Evolutionary conservation across 169 alveolate genomes (phyloP).

Genomic region (Cardiosporidium cionae): DNA sequence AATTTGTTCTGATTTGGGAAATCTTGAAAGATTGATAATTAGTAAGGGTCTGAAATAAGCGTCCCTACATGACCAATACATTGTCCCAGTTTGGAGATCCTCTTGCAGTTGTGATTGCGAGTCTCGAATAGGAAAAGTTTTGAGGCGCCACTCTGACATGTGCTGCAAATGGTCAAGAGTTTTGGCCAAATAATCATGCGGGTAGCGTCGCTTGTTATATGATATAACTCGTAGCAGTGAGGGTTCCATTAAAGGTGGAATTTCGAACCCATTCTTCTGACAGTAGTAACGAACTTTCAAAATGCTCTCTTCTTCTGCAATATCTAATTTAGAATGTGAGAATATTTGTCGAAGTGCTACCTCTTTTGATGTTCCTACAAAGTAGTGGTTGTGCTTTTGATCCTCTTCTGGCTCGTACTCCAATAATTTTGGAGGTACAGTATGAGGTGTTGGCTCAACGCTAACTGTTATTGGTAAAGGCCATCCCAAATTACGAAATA

Average conservation of each 20-base stretch:
- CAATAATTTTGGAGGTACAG: not conserved
- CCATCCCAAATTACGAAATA: not conserved
- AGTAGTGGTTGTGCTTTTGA: not conserved
- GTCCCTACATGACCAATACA: constrained; percentile 50
- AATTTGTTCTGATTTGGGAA: not conserved
- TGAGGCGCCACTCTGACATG: constrained; percentile 39
- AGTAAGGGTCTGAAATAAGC: constrained; percentile 31
- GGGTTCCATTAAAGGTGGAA: not conserved
- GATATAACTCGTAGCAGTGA: not conserved
- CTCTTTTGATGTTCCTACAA: not conserved
- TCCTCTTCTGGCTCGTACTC: not conserved
- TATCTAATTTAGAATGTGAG: not conserved
- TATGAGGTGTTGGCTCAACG: not conserved
- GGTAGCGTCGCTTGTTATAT: not conserved
- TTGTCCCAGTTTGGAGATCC: constrained; percentile 38
- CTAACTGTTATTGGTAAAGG: not conserved
- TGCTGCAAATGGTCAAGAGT: constrained; percentile 25
- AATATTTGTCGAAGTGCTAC: not conserved
- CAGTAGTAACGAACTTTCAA: not conserved
- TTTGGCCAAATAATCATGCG: not conserved
- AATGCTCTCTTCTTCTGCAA: not conserved
- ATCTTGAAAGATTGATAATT: constrained; percentile 8
- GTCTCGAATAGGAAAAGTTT: constrained; percentile 26
- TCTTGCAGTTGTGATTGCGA: constrained; percentile 6
- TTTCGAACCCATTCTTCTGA: not conserved